These are phyloP conservation scores for Penicillium sp. DNA, from an alignment of 2,329 filamentous ascomycete species.

Conservation along the genomic window DNA sequence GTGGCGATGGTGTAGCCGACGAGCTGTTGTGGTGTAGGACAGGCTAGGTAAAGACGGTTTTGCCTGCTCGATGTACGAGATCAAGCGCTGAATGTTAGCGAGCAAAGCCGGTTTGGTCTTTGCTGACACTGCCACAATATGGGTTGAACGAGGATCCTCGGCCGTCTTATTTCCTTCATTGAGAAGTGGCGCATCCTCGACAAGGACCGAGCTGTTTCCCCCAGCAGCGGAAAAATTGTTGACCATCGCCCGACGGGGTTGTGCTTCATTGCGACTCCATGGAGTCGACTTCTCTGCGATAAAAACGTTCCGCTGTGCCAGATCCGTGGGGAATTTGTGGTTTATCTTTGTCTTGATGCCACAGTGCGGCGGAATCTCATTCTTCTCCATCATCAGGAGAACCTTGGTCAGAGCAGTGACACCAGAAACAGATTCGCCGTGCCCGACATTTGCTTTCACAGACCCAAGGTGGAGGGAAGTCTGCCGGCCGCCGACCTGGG, in stretches of 20 bases:
- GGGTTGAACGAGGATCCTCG: constrained; percentile 53
- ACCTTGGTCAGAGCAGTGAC: constrained; percentile 43
- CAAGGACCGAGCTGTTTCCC: constrained; percentile 66
- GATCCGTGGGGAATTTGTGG: constrained; percentile 48
- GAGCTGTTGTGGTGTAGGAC: constrained; percentile 69
- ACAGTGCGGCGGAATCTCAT: constrained; percentile 38
- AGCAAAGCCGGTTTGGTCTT: constrained; percentile 52
- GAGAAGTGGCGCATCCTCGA: constrained; percentile 2
- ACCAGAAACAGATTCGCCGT: constrained; percentile 67
- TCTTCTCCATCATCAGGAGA: constrained; percentile 43
- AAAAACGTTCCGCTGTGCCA: constrained; percentile 46
- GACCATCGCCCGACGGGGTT: constrained; percentile 43
- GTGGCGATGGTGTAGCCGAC: constrained; percentile 40
- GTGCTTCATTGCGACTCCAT: constrained; percentile 26
- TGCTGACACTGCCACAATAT: constrained; percentile 63
- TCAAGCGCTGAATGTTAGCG: constrained; percentile 59
- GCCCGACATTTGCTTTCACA: constrained; percentile 68
- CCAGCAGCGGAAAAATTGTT: constrained; percentile 74
- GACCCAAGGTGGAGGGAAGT: constrained; percentile 65
- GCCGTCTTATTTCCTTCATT: constrained; percentile 5
- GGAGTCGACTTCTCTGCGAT: constrained; percentile 52
- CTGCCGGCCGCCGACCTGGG: constrained; percentile 46
- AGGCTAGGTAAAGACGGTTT: constrained; percentile 56
- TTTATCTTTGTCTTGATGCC: constrained; percentile 51
- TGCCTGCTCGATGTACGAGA: constrained; percentile 40